These are phyloP conservation scores for Neurospora sp. DNA, from an alignment of 495 filamentous ascomycete species.

Conservation along the genomic window DNA sequence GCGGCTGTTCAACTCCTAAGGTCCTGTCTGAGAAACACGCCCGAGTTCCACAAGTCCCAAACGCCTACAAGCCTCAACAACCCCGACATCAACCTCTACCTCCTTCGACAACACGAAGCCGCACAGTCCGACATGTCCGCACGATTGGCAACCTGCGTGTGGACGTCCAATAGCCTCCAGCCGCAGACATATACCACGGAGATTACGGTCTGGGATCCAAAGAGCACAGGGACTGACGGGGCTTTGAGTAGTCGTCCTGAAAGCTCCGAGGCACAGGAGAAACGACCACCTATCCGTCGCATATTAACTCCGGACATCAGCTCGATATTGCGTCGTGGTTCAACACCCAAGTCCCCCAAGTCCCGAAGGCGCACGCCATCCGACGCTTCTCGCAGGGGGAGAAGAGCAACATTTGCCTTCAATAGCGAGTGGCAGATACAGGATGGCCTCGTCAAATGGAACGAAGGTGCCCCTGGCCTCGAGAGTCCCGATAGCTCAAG, in stretches of 20 bases:
- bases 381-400: background rate
- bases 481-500: background rate
- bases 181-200: background rate
- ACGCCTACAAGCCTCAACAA: background rate
- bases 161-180: background rate
- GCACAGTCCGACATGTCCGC: background rate
- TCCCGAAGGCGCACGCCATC: background rate
- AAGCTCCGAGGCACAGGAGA: background rate
- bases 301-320: background rate
- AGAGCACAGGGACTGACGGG: background rate
- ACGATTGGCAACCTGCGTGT: background rate
- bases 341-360: background rate
- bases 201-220: background rate
- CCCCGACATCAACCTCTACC: background rate
- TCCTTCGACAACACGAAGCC: background rate
- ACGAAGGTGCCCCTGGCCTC: background rate
- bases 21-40: background rate
- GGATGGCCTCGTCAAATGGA: background rate
- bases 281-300: background rate
- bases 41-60: background rate
- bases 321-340: background rate
- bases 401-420: background rate
- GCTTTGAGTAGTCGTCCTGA: background rate
- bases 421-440: background rate
- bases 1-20: background rate